Percentiles rank a stretch among this genome's conserved stretches.
Conservation (phyloP, 1,284 basidiomycete genomes). For the Boletus hoseneyae region DNA sequence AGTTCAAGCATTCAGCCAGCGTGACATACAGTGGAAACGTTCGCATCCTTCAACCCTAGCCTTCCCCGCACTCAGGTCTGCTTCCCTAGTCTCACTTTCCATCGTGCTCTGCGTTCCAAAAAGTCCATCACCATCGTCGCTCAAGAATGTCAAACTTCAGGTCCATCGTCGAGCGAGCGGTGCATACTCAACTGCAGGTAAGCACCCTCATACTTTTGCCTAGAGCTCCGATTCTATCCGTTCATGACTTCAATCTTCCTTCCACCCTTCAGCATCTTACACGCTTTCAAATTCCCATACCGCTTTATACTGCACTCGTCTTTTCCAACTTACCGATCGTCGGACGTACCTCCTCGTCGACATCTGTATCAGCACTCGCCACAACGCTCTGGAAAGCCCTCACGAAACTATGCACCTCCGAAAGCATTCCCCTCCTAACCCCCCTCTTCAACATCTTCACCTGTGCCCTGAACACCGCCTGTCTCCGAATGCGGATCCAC, state of each 20-base stretch:
- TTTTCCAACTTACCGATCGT: slow-evolving; percentile 11
- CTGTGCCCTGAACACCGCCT: slow-evolving; percentile 16
- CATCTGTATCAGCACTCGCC: slow-evolving; percentile 3
- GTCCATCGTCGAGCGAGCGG: slow-evolving; percentile 10
- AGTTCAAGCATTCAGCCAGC: background rate
- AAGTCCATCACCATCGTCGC: background rate
- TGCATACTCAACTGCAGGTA: slow-evolving; percentile 15
- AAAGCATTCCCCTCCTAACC: background rate
- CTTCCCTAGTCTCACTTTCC: background rate
- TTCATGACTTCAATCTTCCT: background rate
- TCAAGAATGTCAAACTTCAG: slow-evolving; percentile 11
- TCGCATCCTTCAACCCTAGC: background rate
- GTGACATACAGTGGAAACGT: background rate
- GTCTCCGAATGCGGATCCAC: slow-evolving; percentile 14
- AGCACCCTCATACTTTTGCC: background rate
- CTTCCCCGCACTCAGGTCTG: background rate
- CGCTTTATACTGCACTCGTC: slow-evolving; percentile 9
- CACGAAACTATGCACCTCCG: background rate
- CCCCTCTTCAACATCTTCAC: slow-evolving; percentile 14
- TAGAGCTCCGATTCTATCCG: too few relatives aligned
- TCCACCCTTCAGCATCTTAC: slow-evolving; percentile 6
- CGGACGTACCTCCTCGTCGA: background rate
- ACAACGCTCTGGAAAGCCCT: slow-evolving; percentile 12
- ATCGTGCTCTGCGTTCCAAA: background rate
- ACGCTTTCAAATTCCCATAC: slow-evolving; percentile 5